A percentile compares a stretch with the other conserved stretches of the same genome.
These are phyloP conservation scores for Lodderomyces metapsilosis DNA, from an alignment of 1,139 yeast species.

Conservation along the genomic window DNA sequence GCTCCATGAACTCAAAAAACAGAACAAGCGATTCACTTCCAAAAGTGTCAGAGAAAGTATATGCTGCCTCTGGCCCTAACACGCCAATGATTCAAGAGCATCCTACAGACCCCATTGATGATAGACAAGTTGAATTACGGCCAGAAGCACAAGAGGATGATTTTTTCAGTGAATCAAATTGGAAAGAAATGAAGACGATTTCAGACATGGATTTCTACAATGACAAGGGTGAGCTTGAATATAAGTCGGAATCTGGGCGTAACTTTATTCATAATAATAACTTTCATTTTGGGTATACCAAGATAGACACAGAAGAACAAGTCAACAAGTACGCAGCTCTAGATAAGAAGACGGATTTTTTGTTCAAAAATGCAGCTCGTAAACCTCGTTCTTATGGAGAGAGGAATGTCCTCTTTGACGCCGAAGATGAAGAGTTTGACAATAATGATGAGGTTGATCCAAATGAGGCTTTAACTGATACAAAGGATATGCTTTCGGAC, in stretches of 20 bases:
- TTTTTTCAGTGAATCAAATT: slow-evolving; percentile 37
- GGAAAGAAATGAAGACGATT: slow-evolving; percentile 56
- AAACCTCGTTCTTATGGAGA: slow-evolving; percentile 18
- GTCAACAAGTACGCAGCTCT: slow-evolving; percentile 73
- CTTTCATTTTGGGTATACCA: slow-evolving; percentile 67
- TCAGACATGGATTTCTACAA: slow-evolving; percentile 52
- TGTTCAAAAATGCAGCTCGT: slow-evolving; percentile 42
- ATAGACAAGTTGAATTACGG: background rate
- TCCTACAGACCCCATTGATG: background rate
- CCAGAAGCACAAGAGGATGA: slow-evolving; percentile 27
- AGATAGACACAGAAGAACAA: slow-evolving; percentile 85
- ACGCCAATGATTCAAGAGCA: background rate
- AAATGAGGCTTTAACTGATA: slow-evolving; percentile 68
- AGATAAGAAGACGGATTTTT: slow-evolving; percentile 79
- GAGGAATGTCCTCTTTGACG: slow-evolving; percentile 25
- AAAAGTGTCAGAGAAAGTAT: background rate
- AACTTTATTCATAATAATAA: slow-evolving; percentile 24
- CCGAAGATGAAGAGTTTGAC: slow-evolving; percentile 28
- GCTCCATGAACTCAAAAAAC: background rate
- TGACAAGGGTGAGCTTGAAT: slow-evolving; percentile 50
- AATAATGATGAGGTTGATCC: slow-evolving; percentile 47
- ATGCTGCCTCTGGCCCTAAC: background rate
- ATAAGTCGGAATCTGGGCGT: slow-evolving; percentile 20
- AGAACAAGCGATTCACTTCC: slow-evolving; percentile 1
- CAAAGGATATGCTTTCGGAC: slow-evolving; percentile 78